phyloP scores from a whole-genome alignment of 1,284 basidiomycete species.

The Microbotryomycetes sp. region DNA sequence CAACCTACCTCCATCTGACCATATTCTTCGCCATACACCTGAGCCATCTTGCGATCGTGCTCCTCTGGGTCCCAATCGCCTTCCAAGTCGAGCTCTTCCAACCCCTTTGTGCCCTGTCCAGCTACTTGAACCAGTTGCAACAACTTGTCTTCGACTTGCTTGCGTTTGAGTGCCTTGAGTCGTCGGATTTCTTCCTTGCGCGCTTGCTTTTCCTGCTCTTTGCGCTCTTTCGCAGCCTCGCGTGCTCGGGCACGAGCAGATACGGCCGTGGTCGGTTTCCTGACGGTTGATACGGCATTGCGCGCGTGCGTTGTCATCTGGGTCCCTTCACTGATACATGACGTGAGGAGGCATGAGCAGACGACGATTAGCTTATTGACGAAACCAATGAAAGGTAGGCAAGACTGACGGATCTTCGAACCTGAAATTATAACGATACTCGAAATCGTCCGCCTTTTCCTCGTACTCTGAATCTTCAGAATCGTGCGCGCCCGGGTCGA shows the following conservation, averaged over 20 bases:
- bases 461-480: constrained; percentile 50
- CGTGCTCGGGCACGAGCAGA: constrained; percentile 68
- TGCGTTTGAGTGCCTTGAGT: constrained; percentile 72
- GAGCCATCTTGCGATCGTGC: constrained; percentile 69
- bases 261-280: constrained; percentile 25
- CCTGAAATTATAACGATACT: constrained; percentile 84
- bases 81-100: constrained; percentile 39
- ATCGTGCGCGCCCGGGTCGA: constrained; percentile 22
- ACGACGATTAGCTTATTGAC: no score
- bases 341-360: not conserved
- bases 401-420: constrained; percentile 78
- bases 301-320: constrained; percentile 75
- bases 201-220: constrained; percentile 66
- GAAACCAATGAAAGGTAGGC: not conserved
- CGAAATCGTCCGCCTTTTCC: constrained; percentile 62
- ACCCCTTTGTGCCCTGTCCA: constrained; percentile 37
- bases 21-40: constrained; percentile 54
- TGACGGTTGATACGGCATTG: constrained; percentile 45
- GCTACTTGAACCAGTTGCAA: constrained; percentile 63
- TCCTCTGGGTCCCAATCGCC: constrained; percentile 71
- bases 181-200: constrained; percentile 71
- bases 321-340: constrained; percentile 53
- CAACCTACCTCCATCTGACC: constrained; percentile 44
- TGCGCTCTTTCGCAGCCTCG: constrained; percentile 63
- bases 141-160: constrained; percentile 69